Evolutionary conservation across 2,329 filamentous ascomycete species (phyloP).

Genomic region (Colletotrichum sp.): DNA sequence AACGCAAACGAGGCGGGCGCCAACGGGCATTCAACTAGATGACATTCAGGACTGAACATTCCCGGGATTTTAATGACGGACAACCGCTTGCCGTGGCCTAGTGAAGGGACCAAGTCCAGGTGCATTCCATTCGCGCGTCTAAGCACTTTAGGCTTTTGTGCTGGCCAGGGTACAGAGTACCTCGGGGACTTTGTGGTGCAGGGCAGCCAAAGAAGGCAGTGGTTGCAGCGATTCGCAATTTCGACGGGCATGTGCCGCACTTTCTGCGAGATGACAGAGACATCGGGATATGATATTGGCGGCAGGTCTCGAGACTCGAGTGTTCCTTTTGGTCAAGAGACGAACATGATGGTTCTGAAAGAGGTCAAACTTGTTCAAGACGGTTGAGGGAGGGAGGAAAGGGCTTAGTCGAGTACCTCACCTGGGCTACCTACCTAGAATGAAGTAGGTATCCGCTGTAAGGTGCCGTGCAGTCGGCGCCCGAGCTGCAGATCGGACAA

Average conservation of each 20-base stretch:
- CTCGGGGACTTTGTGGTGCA: background rate
- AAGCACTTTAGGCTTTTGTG: constrained; percentile 3
- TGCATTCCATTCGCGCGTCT: background rate
- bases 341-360: background rate
- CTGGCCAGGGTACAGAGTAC: background rate
- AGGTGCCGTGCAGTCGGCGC: background rate
- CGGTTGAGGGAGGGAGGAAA: background rate
- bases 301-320: background rate
- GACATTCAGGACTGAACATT: constrained; percentile 5
- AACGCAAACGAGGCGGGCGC: background rate
- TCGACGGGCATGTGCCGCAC: constrained; percentile 12
- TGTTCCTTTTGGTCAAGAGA: background rate
- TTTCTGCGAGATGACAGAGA: constrained; percentile 14
- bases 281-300: background rate
- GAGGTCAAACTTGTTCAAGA: background rate
- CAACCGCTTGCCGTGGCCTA: background rate
- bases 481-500: background rate
- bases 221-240: constrained; percentile 13
- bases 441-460: background rate
- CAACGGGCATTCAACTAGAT: background rate
- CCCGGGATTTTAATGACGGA: background rate
- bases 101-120: background rate
- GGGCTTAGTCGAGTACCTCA: no score
- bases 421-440: background rate
- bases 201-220: constrained; percentile 1